phyloP scores from a whole-genome alignment of 306 rosid genomes.

The Rosa multiflora region DNA sequence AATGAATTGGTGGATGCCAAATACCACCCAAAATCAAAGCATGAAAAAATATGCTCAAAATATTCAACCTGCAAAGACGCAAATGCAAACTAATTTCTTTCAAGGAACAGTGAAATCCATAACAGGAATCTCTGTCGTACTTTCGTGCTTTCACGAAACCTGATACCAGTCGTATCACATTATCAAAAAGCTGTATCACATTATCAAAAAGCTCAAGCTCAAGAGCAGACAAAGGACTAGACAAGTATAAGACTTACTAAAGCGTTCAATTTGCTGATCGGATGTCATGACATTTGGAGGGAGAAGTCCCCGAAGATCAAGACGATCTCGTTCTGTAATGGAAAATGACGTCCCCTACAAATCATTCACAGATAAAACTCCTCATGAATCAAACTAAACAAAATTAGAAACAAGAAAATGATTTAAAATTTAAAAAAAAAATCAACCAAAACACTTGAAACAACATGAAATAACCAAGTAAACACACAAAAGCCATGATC shows the following conservation, averaged over 20 bases:
- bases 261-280: conserved; percentile 86
- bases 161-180: background rate
- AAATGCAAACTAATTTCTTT: background rate
- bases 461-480: background rate
- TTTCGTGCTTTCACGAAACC: background rate
- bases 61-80: background rate
- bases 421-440: too few relatives aligned
- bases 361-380: background rate
- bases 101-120: background rate
- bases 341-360: conserved; percentile 92
- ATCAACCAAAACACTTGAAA: background rate
- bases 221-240: background rate
- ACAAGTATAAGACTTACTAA: conserved; percentile 54
- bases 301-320: conserved; percentile 96
- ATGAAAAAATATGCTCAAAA: background rate
- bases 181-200: background rate
- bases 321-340: conserved; percentile 94
- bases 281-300: conserved; percentile 97
- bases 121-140: background rate
- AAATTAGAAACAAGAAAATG: background rate
- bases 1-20: background rate
- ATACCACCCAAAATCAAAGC: background rate
- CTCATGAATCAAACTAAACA: background rate
- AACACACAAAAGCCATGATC: background rate
- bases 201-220: background rate